These are phyloP conservation scores for Akanthomyces dipterigenus DNA, from an alignment of 2,329 filamentous ascomycete species.

Conservation along the genomic window DNA sequence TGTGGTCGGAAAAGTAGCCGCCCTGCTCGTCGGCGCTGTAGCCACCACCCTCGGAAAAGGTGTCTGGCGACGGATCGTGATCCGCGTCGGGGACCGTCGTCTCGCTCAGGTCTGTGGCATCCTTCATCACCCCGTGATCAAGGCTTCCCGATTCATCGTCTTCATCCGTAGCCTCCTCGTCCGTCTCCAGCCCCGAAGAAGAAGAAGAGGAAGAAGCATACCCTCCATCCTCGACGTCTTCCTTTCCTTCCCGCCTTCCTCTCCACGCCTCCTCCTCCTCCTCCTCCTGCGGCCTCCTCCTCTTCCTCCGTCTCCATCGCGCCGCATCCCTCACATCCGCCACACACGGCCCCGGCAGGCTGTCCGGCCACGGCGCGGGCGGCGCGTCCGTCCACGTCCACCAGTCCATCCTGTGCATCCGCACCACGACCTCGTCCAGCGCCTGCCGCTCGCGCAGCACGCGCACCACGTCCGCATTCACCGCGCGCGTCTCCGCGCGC, in stretches of 20 bases:
- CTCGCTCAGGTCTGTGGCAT: not conserved
- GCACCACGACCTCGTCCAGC: conserved; percentile 5
- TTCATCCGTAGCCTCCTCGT: not conserved
- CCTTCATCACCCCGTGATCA: not conserved
- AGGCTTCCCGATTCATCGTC: not conserved
- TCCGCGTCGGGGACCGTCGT: not conserved
- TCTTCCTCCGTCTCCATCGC: not conserved
- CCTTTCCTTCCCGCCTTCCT: not conserved
- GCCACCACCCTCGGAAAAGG: not conserved
- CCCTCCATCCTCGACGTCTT: not conserved
- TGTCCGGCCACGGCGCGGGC: conserved; percentile 6
- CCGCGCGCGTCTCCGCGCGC: not conserved
- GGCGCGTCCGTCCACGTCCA: conserved; percentile 8
- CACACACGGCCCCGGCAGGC: not conserved
- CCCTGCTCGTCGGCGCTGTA: not conserved
- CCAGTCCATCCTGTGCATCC: conserved; percentile 7
- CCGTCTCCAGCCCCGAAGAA: not conserved
- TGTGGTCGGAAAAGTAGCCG: conserved; percentile 9
- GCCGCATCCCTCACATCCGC: not conserved
- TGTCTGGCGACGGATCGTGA: not conserved
- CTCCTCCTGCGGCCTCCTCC: not conserved
- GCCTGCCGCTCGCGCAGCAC: not conserved
- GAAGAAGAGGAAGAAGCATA: too few species aligned
- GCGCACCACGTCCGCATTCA: not conserved
- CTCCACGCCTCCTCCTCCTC: not conserved